Evolutionary conservation across 441 rosid genomes (phyloP).

Genomic region (Gossypium schwendimanii): DNA sequence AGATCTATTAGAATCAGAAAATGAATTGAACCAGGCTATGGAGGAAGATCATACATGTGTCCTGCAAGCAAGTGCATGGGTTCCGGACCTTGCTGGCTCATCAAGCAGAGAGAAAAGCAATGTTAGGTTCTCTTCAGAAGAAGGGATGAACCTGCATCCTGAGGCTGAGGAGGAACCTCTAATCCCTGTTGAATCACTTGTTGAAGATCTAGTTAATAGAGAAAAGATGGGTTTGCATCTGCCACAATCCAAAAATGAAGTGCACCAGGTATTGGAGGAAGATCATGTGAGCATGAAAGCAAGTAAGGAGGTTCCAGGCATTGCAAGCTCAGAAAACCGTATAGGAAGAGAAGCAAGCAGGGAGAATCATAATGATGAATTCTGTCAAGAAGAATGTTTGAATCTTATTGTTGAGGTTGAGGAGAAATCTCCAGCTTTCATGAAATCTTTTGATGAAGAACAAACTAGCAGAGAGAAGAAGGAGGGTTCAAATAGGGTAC

Average conservation of each 20-base stretch:
- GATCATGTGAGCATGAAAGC: constrained; percentile 13
- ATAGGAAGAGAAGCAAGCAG: constrained; percentile 20
- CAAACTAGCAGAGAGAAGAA: constrained; percentile 26
- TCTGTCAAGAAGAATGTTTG: constrained; percentile 23
- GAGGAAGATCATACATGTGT: constrained; percentile 6
- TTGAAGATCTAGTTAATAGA: constrained; percentile 22
- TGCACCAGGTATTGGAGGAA: constrained; percentile 5
- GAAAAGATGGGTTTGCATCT: constrained; percentile 21
- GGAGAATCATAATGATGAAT: constrained; percentile 24
- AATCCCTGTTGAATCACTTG: constrained; percentile 12
- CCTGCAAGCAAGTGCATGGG: constrained; percentile 22
- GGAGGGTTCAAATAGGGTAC: constrained; percentile 16
- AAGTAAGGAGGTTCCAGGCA: constrained; percentile 15
- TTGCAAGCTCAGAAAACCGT: constrained; percentile 13
- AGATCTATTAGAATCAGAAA: not conserved
- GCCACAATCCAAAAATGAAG: not conserved
- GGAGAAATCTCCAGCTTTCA: constrained; percentile 25
- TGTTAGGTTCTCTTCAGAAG: constrained; percentile 23
- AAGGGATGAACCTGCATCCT: constrained; percentile 21
- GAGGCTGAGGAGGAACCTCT: constrained; percentile 27
- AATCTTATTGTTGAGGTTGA: constrained; percentile 24
- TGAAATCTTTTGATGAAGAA: constrained; percentile 15
- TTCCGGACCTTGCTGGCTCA: constrained; percentile 11
- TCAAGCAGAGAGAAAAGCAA: constrained; percentile 26
- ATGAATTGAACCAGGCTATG: not conserved